phyloP scores from a whole-genome alignment of 2,329 filamentous ascomycete species.

The Moelleriella libera region DNA sequence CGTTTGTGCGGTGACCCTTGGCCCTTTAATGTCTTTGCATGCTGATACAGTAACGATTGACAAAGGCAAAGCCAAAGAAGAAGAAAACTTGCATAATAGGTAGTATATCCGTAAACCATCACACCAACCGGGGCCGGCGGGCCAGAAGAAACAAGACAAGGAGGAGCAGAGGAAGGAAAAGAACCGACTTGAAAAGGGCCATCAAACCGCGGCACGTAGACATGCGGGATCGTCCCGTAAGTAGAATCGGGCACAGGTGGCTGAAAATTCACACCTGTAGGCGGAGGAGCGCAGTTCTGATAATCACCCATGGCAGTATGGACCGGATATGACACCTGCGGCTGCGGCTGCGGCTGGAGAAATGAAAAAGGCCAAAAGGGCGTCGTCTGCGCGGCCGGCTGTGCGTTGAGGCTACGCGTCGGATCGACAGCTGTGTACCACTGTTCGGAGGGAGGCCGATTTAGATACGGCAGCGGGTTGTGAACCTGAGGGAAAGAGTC shows the following conservation, averaged over 20 bases:
- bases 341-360: slow-evolving; percentile 6
- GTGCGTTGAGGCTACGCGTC: slow-evolving; percentile 13
- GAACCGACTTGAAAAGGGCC: slow-evolving; percentile 18
- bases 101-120: background rate
- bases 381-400: background rate
- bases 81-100: slow-evolving; percentile 25
- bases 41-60: background rate
- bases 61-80: background rate
- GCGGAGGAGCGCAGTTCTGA: slow-evolving; percentile 25
- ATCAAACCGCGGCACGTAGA: slow-evolving; percentile 41
- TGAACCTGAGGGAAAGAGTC: slow-evolving; percentile 8
- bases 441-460: slow-evolving; percentile 9
- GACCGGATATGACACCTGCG: background rate
- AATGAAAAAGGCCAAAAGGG: background rate
- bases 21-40: background rate
- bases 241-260: slow-evolving; percentile 45
- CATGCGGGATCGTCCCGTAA: slow-evolving; percentile 38
- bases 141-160: slow-evolving; percentile 2
- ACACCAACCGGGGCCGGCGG: background rate
- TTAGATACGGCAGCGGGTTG: slow-evolving; percentile 5
- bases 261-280: slow-evolving; percentile 36
- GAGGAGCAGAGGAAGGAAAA: slow-evolving; percentile 7
- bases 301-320: slow-evolving; percentile 22
- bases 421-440: slow-evolving; percentile 21
- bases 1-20: too few species aligned